Conservation (phyloP, 225 moss, liverwort and hornwort genomes). For the Anthoceros angustus region DNA sequence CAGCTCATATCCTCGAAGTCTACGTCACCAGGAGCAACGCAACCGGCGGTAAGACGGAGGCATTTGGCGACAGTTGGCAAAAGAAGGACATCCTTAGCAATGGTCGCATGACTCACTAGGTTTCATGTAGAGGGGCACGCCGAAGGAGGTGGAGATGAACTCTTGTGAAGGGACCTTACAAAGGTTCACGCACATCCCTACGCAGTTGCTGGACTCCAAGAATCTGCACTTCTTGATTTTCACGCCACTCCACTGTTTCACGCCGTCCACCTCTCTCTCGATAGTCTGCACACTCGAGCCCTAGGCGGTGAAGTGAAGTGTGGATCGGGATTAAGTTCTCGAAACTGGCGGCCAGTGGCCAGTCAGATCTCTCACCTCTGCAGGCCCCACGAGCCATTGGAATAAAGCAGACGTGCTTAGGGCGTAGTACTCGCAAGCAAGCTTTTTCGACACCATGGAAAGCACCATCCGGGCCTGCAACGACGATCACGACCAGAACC, state of each 20-base stretch:
- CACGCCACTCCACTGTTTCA: slow-evolving; percentile 24
- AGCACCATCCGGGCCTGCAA: neutral
- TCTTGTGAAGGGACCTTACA: slow-evolving; percentile 34
- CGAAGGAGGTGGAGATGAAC: slow-evolving; percentile 26
- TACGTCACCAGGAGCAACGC: neutral
- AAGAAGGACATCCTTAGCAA: neutral
- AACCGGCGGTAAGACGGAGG: neutral
- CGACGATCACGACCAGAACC: neutral
- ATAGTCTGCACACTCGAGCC: slow-evolving; percentile 12
- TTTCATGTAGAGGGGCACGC: slow-evolving; percentile 33
- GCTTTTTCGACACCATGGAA: slow-evolving; percentile 1
- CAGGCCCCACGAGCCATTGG: slow-evolving; percentile 28
- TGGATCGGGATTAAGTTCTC: neutral
- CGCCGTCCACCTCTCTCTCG: slow-evolving; percentile 23
- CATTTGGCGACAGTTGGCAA: neutral
- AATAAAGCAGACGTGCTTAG: slow-evolving; percentile 18
- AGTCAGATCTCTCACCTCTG: slow-evolving; percentile 15
- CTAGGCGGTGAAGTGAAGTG: neutral
- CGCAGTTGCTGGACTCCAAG: slow-evolving; percentile 26
- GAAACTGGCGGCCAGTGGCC: neutral
- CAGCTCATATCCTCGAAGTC: slow-evolving; percentile 45
- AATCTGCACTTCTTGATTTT: slow-evolving; percentile 36
- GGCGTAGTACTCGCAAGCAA: slow-evolving; percentile 17
- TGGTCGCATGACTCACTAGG: slow-evolving; percentile 15
- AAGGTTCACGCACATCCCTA: slow-evolving; percentile 32